phyloP scores from a whole-genome alignment of 106 monocot genomes.

The Dendrobium catenatum region DNA sequence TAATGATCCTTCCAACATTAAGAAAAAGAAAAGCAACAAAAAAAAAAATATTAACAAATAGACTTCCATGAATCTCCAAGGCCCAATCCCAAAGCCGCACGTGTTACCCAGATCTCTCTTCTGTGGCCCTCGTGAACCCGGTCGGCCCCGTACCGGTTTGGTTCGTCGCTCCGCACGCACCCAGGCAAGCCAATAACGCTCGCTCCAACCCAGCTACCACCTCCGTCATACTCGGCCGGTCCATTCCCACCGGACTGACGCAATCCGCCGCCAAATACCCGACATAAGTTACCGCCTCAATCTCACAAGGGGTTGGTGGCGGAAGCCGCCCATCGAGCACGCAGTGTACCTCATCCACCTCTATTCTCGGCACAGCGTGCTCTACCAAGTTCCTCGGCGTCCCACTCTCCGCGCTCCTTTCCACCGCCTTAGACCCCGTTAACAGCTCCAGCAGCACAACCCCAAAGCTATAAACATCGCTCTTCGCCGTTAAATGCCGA shows the following conservation, averaged over 20 bases:
- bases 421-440: constrained; percentile 42
- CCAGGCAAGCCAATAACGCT: constrained; percentile 6
- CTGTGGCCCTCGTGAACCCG: not conserved
- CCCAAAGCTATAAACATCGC: constrained; percentile 89
- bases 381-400: constrained; percentile 41
- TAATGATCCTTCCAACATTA: not conserved
- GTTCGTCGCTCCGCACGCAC: not conserved
- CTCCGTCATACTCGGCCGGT: constrained; percentile 41
- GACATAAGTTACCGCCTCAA: constrained; percentile 33
- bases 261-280: constrained; percentile 37
- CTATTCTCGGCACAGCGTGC: constrained; percentile 34
- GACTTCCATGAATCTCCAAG: not conserved
- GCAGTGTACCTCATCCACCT: constrained; percentile 14
- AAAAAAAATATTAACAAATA: not conserved
- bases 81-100: not conserved
- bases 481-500: constrained; percentile 69
- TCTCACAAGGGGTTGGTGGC: constrained; percentile 34
- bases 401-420: constrained; percentile 16
- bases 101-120: not conserved
- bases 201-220: constrained; percentile 29
- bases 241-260: constrained; percentile 19
- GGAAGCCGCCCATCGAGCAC: constrained; percentile 37
- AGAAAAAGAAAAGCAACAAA: not conserved
- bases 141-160: too few species aligned
- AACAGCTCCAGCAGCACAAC: constrained; percentile 74